phyloP scores from a whole-genome alignment of 495 filamentous ascomycete species.

The Podospora anserina region DNA sequence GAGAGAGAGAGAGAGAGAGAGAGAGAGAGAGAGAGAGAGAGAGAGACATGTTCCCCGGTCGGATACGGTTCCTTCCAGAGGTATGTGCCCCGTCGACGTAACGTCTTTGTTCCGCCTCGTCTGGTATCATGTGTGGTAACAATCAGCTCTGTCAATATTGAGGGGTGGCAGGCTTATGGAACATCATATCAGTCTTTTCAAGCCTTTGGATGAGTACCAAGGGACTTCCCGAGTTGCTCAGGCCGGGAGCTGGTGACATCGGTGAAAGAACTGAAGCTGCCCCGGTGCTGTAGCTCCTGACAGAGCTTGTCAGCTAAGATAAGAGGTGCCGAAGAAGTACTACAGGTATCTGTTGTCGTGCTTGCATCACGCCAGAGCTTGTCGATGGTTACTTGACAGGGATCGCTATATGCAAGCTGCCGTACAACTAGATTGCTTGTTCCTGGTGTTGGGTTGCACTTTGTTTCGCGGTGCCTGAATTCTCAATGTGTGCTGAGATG shows the following conservation, averaged over 20 bases:
- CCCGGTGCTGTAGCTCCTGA: conserved; percentile 8
- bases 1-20: neutral
- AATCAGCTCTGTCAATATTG: neutral
- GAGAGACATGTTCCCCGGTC: conserved; percentile 1
- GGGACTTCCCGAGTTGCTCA: neutral
- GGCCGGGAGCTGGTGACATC: neutral
- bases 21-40: neutral
- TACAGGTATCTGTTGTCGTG: neutral
- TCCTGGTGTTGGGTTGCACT: conserved; percentile 23
- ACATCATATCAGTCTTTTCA: conserved; percentile 6
- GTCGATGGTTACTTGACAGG: neutral
- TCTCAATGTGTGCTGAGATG: neutral
- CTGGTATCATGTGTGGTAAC: neutral
- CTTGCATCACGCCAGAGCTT: neutral
- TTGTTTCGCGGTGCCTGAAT: conserved; percentile 21
- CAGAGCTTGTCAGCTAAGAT: neutral
- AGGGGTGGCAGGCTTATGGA: neutral
- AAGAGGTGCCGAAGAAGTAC: neutral
- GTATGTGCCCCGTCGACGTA: conserved; percentile 8
- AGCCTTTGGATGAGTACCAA: conserved; percentile 21
- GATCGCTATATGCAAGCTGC: neutral
- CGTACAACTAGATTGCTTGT: conserved; percentile 23
- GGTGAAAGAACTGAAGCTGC: conserved; percentile 4
- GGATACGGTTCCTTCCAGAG: neutral
- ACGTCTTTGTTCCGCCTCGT: conserved; percentile 11